These are phyloP conservation scores for Starmerella scarabaei DNA, from an alignment of 805 yeast genomes.

Conservation along the genomic window DNA sequence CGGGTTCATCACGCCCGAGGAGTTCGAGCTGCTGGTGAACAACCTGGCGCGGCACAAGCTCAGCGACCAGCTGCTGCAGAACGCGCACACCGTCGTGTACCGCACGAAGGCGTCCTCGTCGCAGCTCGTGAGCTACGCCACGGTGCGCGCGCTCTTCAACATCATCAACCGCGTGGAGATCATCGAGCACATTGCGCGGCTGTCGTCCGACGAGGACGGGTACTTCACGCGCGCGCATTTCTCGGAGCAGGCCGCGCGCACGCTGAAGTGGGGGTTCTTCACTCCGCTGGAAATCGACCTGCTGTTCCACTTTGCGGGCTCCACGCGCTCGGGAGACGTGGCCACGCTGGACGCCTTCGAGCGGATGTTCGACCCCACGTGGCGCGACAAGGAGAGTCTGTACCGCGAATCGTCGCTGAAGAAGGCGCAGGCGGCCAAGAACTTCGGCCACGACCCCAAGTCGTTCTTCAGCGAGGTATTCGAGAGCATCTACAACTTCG, in stretches of 20 bases:
- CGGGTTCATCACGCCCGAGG: conserved; percentile 32
- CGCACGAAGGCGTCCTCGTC: conserved; percentile 19
- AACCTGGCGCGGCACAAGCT: conserved; percentile 32
- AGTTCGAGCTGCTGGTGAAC: conserved; percentile 30
- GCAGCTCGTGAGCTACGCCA: conserved; percentile 30
- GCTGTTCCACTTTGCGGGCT: conserved; percentile 30
- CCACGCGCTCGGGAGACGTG: conserved; percentile 22
- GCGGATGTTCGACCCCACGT: conserved; percentile 33
- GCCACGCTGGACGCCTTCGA: conserved; percentile 27
- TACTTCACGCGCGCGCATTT: conserved; percentile 29
- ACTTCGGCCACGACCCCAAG: conserved; percentile 28
- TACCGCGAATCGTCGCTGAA: conserved; percentile 24
- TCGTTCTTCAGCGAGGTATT: conserved; percentile 49
- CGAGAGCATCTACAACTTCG: conserved; percentile 75
- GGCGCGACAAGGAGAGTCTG: conserved; percentile 30
- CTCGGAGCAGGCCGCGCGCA: conserved; percentile 30
- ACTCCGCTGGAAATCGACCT: conserved; percentile 35
- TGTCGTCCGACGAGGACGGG: conserved; percentile 28
- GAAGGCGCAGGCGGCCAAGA: conserved; percentile 31
- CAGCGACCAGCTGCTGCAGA: conserved; percentile 29
- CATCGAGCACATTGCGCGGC: conserved; percentile 27
- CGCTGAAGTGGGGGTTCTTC: conserved; percentile 31
- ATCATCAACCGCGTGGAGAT: conserved; percentile 32
- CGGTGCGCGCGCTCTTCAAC: conserved; percentile 34
- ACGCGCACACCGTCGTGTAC: conserved; percentile 30